A percentile compares a stretch with the other conserved stretches of the same genome.
phyloP scores from a whole-genome alignment of 2,329 filamentous ascomycete species.

The Plectosphaerella sp. region DNA sequence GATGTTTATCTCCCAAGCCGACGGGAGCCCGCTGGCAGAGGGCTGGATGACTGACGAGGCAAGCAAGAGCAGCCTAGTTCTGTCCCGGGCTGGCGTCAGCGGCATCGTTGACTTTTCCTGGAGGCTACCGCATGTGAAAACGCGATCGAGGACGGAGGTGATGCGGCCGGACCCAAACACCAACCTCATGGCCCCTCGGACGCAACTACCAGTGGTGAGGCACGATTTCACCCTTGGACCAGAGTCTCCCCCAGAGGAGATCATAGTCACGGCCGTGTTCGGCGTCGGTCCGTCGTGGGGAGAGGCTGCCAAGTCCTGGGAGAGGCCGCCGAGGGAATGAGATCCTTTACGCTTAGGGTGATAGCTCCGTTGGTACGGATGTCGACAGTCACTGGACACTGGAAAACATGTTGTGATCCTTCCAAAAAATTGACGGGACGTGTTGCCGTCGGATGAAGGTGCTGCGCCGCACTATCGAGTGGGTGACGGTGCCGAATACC shows the following conservation, averaged over 20 bases:
- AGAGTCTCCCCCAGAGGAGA: conserved; percentile 75
- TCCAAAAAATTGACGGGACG: too few relatives aligned
- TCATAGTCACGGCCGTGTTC: too few relatives aligned
- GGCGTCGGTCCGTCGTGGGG: too few relatives aligned
- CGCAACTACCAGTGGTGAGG: conserved; percentile 5
- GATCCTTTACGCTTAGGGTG: too few relatives aligned
- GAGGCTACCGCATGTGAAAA: not conserved
- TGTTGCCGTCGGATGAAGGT: too few relatives aligned
- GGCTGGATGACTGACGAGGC: not conserved
- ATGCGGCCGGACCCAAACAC: conserved; percentile 14
- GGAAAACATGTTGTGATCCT: too few relatives aligned
- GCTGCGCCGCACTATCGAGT: too few relatives aligned
- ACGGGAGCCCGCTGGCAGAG: not conserved
- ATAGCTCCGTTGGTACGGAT: too few relatives aligned
- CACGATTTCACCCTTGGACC: not conserved
- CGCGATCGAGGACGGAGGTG: not conserved
- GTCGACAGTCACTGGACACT: too few relatives aligned
- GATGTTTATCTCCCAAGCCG: not conserved
- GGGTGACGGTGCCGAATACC: too few relatives aligned
- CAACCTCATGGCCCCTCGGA: conserved; percentile 9
- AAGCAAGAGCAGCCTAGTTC: not conserved
- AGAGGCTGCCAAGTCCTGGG: too few relatives aligned
- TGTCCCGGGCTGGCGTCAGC: conserved; percentile 5
- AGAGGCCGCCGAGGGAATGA: too few relatives aligned
- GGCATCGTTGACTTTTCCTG: conserved; percentile 4